Percentiles rank a stretch among this genome's conserved stretches.
These are phyloP conservation scores for Eucalyptus marginata DNA, from an alignment of 345 rosid species.

Conservation along the genomic window DNA sequence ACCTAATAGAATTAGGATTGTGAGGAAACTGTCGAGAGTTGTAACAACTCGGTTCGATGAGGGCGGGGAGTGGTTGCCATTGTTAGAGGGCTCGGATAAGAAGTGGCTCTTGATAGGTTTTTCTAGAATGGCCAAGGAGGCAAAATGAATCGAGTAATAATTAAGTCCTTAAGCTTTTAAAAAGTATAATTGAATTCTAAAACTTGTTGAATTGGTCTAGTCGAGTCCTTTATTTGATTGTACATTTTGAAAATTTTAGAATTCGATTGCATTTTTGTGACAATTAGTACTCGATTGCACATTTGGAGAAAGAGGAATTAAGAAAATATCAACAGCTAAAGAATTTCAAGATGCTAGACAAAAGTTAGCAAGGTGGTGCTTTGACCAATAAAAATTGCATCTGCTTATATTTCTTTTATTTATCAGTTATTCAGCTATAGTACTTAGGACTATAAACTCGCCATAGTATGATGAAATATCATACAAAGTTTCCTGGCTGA, in stretches of 20 bases:
- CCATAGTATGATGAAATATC: background rate
- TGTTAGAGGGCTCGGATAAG: too few relatives aligned
- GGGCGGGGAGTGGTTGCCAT: rapidly evolving
- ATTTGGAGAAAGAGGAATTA: constrained; percentile 78
- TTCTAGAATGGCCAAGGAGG: too few relatives aligned
- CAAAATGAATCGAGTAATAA: too few relatives aligned
- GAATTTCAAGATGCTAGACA: constrained; percentile 77
- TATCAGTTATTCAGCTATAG: background rate
- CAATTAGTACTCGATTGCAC: too few relatives aligned
- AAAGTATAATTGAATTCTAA: rapidly evolving
- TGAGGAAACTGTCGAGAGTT: background rate
- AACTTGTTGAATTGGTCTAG: too few relatives aligned
- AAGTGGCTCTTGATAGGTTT: rapidly evolving
- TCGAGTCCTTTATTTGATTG: too few relatives aligned
- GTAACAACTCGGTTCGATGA: rapidly evolving
- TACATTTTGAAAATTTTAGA: too few relatives aligned
- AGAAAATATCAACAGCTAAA: constrained; percentile 91
- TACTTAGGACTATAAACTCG: background rate
- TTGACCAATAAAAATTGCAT: background rate
- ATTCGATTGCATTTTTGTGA: too few relatives aligned
- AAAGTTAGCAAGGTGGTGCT: constrained; percentile 53
- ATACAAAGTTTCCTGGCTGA: background rate
- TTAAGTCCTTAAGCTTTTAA: too few relatives aligned
- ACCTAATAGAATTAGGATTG: background rate
- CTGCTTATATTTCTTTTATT: background rate